A percentile compares a stretch with the other conserved stretches of the same genome.
Evolutionary conservation across 495 filamentous ascomycete genomes (phyloP).

Genomic region (Penicillium coprophilum): DNA sequence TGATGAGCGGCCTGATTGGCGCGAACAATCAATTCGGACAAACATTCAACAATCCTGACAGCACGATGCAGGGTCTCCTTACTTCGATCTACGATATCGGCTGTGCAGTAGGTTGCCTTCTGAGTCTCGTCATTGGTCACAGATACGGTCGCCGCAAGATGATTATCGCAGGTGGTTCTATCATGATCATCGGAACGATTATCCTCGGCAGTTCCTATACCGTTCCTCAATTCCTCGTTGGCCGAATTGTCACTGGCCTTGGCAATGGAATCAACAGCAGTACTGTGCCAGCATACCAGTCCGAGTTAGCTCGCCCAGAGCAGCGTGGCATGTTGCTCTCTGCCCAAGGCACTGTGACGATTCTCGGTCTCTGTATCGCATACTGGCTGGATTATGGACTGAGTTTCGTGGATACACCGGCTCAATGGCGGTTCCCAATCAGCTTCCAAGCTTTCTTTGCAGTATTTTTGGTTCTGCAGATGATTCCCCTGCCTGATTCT

Average conservation of each 20-base stretch:
- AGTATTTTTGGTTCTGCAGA: slow-evolving; percentile 52
- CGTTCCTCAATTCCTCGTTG: slow-evolving; percentile 50
- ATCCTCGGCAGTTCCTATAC: slow-evolving; percentile 49
- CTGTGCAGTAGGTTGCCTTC: slow-evolving; percentile 44
- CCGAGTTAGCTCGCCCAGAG: slow-evolving; percentile 52
- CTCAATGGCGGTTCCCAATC: slow-evolving; percentile 58
- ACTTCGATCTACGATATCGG: slow-evolving; percentile 51
- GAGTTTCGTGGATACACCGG: slow-evolving; percentile 47
- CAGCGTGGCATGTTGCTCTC: slow-evolving; percentile 63
- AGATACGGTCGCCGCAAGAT: slow-evolving; percentile 43
- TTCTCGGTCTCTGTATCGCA: slow-evolving; percentile 44
- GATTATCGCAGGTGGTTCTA: slow-evolving; percentile 40
- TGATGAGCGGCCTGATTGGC: slow-evolving; percentile 40
- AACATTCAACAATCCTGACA: slow-evolving; percentile 40
- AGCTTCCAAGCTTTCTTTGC: slow-evolving; percentile 61
- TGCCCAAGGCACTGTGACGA: slow-evolving; percentile 42
- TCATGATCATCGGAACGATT: slow-evolving; percentile 43
- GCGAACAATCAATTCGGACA: slow-evolving; percentile 40
- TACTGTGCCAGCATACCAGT: slow-evolving; percentile 53
- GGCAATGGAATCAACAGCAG: slow-evolving; percentile 54
- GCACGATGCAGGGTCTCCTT: slow-evolving; percentile 44
- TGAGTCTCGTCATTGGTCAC: slow-evolving; percentile 44
- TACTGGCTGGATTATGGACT: slow-evolving; percentile 59
- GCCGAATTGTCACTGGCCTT: slow-evolving; percentile 48
- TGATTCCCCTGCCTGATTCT: slow-evolving; percentile 64